Evolutionary conservation across 208 protist species (phyloP).

Genomic region (Crithidia expoeki): DNA sequence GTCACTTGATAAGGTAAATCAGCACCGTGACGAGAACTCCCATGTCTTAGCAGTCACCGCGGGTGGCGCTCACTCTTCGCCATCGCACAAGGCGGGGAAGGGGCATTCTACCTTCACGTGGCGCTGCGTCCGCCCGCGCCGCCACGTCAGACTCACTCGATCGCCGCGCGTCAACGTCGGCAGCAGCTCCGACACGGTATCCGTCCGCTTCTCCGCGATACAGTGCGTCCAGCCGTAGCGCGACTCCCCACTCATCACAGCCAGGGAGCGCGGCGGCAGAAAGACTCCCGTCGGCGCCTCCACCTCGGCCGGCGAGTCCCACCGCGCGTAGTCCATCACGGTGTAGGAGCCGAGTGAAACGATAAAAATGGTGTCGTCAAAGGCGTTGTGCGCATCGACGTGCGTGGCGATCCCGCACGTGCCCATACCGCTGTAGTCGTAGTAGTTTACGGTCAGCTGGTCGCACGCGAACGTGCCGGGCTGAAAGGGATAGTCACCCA

Average conservation of each 20-base stretch:
- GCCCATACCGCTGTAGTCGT: slow-evolving; percentile 56
- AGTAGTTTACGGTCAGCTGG: slow-evolving; percentile 86
- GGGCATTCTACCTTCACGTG: slow-evolving; percentile 55
- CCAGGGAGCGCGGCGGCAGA: slow-evolving; percentile 59
- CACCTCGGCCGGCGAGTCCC: slow-evolving; percentile 33
- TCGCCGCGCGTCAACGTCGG: slow-evolving; percentile 47
- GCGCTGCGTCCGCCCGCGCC: slow-evolving; percentile 36
- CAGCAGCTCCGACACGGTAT: slow-evolving; percentile 63
- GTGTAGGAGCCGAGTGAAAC: slow-evolving; percentile 85
- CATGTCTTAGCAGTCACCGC: too few species aligned
- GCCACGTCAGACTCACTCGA: slow-evolving; percentile 81
- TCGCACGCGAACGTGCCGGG: slow-evolving; percentile 43
- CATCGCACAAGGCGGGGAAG: slow-evolving; percentile 72
- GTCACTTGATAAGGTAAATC: too few species aligned
- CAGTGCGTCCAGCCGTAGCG: slow-evolving; percentile 83
- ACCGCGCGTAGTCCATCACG: slow-evolving; percentile 78
- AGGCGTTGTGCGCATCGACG: slow-evolving; percentile 77
- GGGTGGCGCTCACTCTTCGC: too few species aligned
- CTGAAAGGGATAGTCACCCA: slow-evolving; percentile 36
- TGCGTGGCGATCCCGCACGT: slow-evolving; percentile 73
- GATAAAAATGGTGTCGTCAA: slow-evolving; percentile 56
- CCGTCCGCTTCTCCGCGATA: slow-evolving; percentile 70
- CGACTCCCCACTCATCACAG: slow-evolving; percentile 65
- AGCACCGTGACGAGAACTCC: too few species aligned
- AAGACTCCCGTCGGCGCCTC: slow-evolving; percentile 45